phyloP scores from a whole-genome alignment of 2,329 filamentous ascomycete species.

The Fusarium decemcellulare region DNA sequence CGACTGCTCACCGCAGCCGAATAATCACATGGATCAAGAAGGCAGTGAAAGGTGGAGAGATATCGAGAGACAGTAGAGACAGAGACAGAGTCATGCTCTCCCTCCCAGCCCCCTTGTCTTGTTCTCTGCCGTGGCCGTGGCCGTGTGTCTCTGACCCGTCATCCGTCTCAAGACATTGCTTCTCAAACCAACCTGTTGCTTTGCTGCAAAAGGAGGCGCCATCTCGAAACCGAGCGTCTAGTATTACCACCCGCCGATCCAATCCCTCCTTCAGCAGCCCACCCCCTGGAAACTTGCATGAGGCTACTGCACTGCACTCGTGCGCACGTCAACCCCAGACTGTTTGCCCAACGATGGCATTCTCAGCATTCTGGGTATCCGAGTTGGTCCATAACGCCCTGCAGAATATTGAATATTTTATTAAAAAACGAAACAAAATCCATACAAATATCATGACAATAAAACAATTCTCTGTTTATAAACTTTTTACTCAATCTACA shows the following conservation, averaged over 20 bases:
- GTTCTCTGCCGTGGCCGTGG: constrained; percentile 1
- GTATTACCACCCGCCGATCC: constrained; percentile 1
- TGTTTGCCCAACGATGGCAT: too few species aligned
- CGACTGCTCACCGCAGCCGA: too few species aligned
- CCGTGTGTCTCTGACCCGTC: not conserved
- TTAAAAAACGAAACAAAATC: too few species aligned
- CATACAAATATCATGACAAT: not conserved
- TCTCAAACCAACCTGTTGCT: constrained; percentile 18
- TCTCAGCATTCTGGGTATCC: too few species aligned
- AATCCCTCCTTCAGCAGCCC: constrained; percentile 18
- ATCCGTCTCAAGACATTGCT: constrained; percentile 23
- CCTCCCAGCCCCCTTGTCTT: constrained; percentile 7
- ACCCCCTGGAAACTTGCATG: constrained; percentile 43
- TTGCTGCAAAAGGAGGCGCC: not conserved
- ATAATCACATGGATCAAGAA: constrained; percentile 1
- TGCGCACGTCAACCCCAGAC: constrained; percentile 29
- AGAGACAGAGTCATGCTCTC: not conserved
- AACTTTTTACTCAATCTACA: too few species aligned
- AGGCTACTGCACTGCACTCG: constrained; percentile 41
- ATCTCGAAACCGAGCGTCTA: constrained; percentile 19
- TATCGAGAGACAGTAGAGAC: not conserved
- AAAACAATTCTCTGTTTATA: too few species aligned
- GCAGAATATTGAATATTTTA: too few species aligned
- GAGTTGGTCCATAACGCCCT: too few species aligned
- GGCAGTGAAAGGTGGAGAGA: constrained; percentile 4